Base-by-base conservation (phyloP, 2,329 filamentous ascomycete genomes). In the Penicillium expansum region DNA sequence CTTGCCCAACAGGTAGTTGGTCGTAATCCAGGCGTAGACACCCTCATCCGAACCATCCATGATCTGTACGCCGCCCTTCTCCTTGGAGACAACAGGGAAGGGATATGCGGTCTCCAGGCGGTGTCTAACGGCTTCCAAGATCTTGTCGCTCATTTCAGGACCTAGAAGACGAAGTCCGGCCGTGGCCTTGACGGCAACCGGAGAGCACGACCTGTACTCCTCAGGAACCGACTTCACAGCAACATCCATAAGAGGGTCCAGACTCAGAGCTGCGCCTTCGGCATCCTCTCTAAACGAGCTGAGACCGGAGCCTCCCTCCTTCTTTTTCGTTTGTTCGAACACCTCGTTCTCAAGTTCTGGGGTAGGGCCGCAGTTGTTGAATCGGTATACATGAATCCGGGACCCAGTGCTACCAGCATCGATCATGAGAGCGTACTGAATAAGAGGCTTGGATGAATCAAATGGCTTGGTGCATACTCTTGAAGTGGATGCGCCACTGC, bases 351-450 rank as follows among this genome's bases (percentile, higher is more conserved):
- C 94, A 49, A 99, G 84, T 77, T 97, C 92, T 27, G 94, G 94
- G n/a, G 92, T 92, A 8, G 91, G 79, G 13, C 92, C 94, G 79
- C 93, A 99, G 80, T 97, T 97, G 82, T 97, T 97, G 85, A 97
- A 99, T 73, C 92, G 90, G 83, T 97, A 99, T 58, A 97, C 92
- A 79, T 99, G 95, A 72, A 99, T 97, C 67, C 94, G 89, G 59
- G 94, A 97, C 59, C 94, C 94, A 53, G 94, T 97, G 80, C 92
- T 97, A 67, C 94, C 94, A 47, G 94, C 94, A 76, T 99, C 94
- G 70, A 99, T 91, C 94, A 99, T 99, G 70, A 97, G 84, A 60
- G 94, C 95, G 79, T 97, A 99, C 74, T 99, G 94, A 60, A 97
- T 88, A 64, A 99, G 85, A 48, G 94, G 93, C 79, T 97, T 97